Conservation (phyloP, 345 rosid species). For the Raphanus raphanistrum region DNA sequence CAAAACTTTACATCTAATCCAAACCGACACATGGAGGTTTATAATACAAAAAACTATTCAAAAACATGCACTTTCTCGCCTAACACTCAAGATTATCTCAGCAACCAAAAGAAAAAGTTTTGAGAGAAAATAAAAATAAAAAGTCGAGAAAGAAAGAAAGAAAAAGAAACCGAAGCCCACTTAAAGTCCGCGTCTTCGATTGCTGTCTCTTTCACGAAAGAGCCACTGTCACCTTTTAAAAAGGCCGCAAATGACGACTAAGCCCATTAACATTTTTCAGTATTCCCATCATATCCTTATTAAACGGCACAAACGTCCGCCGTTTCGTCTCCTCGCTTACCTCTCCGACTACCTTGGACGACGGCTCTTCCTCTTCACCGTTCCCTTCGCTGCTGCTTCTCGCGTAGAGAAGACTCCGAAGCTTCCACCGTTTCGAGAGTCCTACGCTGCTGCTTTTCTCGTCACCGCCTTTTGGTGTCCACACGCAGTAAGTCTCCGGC, state of each 20-base stretch:
- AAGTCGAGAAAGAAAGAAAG: not conserved
- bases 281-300: conserved; percentile 55
- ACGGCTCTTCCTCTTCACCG: conserved; percentile 21
- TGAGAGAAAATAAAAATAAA: conserved; percentile 18
- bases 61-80: conserved; percentile 27
- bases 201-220: conserved; percentile 22
- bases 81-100: conserved; percentile 23
- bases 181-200: conserved; percentile 29
- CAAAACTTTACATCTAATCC: conserved; percentile 4
- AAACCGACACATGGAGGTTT: conserved; percentile 13
- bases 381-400: conserved; percentile 59
- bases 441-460: conserved; percentile 59
- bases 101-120: conserved; percentile 29
- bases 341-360: not conserved
- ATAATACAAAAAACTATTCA: not conserved
- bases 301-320: conserved; percentile 48
- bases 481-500: conserved; percentile 63
- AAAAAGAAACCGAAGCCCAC: conserved; percentile 35
- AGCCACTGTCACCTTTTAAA: conserved; percentile 48
- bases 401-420: conserved; percentile 49
- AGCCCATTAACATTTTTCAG: conserved; percentile 51
- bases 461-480: conserved; percentile 54
- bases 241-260: conserved; percentile 57
- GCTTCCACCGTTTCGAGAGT: conserved; percentile 68
- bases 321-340: conserved; percentile 45